Evolutionary conservation across 169 alveolate species (phyloP).

Genomic region (Plasmodium adleri): DNA sequence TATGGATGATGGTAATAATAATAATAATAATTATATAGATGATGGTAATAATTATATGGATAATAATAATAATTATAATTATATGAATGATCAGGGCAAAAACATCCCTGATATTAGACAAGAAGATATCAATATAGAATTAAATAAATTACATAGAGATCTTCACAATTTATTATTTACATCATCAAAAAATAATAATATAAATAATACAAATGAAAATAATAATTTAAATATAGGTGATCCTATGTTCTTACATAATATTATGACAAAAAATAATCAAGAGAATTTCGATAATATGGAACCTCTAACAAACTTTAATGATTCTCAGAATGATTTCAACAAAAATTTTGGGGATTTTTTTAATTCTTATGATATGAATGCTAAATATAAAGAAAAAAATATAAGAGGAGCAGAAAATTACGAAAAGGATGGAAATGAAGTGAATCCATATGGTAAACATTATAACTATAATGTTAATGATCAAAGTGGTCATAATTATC

Average conservation of each 20-base stretch:
- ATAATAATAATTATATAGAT: not conserved
- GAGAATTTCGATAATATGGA: not conserved
- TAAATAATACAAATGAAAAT: not conserved
- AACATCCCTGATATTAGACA: not conserved
- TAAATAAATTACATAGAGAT: constrained; percentile 49
- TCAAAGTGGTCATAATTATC: too few species aligned
- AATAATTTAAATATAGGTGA: not conserved
- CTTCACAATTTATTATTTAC: constrained; percentile 34
- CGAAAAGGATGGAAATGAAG: not conserved
- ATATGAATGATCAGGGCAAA: not conserved
- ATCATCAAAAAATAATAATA: constrained; percentile 12
- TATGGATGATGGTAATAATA: constrained; percentile 1
- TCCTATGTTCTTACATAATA: not conserved
- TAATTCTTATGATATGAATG: not conserved
- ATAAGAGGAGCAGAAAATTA: not conserved
- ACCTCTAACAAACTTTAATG: not conserved
- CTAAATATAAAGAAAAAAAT: not conserved
- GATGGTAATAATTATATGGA: constrained; percentile 12
- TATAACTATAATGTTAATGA: too few species aligned
- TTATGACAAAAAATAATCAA: not conserved
- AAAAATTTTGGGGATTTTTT: constrained; percentile 1
- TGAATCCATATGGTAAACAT: too few species aligned
- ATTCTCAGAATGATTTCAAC: not conserved
- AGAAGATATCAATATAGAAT: constrained; percentile 4
- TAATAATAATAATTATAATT: not conserved